These are phyloP conservation scores for Sporothrix protearum DNA, from an alignment of 2,329 filamentous ascomycete genomes.

Conservation along the genomic window DNA sequence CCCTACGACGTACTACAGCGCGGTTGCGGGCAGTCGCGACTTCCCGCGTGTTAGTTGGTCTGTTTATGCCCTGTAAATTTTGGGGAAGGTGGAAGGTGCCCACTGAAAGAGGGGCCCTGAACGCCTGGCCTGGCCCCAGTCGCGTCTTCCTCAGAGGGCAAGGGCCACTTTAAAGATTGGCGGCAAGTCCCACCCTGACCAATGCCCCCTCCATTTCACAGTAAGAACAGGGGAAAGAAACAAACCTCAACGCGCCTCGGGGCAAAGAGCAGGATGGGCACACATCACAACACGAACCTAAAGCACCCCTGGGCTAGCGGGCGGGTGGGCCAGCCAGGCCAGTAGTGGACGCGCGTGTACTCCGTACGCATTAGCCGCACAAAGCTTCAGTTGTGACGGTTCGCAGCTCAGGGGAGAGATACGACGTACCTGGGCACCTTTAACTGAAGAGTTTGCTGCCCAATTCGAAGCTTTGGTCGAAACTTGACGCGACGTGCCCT, in stretches of 20 bases:
- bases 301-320: slow-evolving; percentile 13
- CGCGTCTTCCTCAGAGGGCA: slow-evolving; percentile 8
- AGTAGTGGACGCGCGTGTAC: not conserved
- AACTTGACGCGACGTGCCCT: slow-evolving; percentile 5
- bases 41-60: slow-evolving; percentile 3
- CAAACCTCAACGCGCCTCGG: not conserved
- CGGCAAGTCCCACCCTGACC: slow-evolving; percentile 9
- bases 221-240: not conserved
- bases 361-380: no score
- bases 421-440: not conserved
- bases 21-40: slow-evolving; percentile 9
- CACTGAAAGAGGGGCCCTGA: not conserved
- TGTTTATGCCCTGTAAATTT: not conserved
- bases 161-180: not conserved
- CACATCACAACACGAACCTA: slow-evolving; percentile 4
- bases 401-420: not conserved
- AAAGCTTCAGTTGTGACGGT: not conserved
- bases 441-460: not conserved
- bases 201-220: slow-evolving; percentile 8
- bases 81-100: slow-evolving; percentile 7
- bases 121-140: not conserved
- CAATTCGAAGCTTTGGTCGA: not conserved
- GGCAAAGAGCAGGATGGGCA: not conserved
- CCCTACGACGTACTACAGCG: not conserved
- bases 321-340: not conserved